Percentiles rank a stretch among this genome's conserved stretches.
These are phyloP conservation scores for Cryptomeria japonica DNA, from an alignment of 75 land plant species.

Conservation along the genomic window DNA sequence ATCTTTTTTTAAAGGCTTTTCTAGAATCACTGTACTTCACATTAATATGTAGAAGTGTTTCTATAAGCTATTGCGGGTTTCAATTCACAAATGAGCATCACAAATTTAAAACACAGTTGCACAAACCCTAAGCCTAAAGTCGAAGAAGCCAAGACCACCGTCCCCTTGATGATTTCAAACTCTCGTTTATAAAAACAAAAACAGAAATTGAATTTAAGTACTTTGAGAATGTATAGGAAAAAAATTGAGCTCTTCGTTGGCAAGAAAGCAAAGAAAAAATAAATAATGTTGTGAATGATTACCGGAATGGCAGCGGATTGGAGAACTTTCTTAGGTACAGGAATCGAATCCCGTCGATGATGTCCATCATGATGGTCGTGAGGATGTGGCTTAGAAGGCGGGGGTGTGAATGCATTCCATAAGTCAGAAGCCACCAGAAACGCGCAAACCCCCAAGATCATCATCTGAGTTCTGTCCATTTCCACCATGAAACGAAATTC, in stretches of 20 bases:
- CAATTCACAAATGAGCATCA: background rate
- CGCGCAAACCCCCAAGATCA: background rate
- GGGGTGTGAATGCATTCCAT: slow-evolving; percentile 10
- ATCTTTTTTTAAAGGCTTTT: background rate
- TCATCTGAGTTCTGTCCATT: slow-evolving; percentile 1
- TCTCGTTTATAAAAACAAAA: background rate
- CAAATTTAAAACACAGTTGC: background rate
- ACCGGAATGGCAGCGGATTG: background rate
- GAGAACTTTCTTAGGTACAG: slow-evolving; percentile 9
- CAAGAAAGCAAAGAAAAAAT: background rate
- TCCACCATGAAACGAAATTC: background rate
- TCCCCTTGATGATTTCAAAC: background rate
- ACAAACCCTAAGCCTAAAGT: background rate
- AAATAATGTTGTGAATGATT: background rate
- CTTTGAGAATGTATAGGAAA: background rate
- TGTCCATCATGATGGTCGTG: background rate
- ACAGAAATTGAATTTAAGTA: background rate
- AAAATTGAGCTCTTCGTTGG: background rate
- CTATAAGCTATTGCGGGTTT: background rate
- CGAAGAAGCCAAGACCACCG: background rate
- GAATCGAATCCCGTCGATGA: background rate
- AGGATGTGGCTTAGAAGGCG: background rate
- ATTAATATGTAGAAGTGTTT: background rate
- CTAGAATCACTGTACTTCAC: background rate
- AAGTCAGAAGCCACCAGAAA: background rate